Evolutionary conservation across 2,329 filamentous ascomycete genomes (phyloP).

Genomic region (Pleurostoma richardsiae): DNA sequence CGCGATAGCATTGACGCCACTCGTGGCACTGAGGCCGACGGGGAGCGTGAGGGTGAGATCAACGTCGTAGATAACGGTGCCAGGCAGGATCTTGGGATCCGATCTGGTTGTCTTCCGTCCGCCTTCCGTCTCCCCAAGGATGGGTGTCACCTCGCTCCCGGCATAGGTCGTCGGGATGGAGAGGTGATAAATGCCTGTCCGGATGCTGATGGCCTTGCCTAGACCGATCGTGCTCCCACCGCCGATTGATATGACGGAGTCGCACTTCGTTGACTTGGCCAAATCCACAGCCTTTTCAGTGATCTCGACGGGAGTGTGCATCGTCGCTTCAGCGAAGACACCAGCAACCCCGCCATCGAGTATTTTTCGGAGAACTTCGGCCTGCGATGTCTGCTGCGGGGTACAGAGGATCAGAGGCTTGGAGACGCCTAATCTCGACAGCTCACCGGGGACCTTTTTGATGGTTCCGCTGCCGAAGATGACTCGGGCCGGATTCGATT

Average conservation of each 20-base stretch:
- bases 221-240: slow-evolving; percentile 59
- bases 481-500: slow-evolving; percentile 41
- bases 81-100: slow-evolving; percentile 55
- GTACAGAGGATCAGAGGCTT: slow-evolving; percentile 48
- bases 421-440: slow-evolving; percentile 34
- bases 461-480: slow-evolving; percentile 50
- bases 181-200: slow-evolving; percentile 48
- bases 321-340: slow-evolving; percentile 35
- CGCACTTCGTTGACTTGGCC: slow-evolving; percentile 36
- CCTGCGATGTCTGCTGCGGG: slow-evolving; percentile 41
- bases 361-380: slow-evolving; percentile 33
- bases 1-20: slow-evolving; percentile 62
- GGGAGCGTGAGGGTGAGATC: slow-evolving; percentile 57
- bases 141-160: slow-evolving; percentile 60
- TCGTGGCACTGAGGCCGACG: slow-evolving; percentile 44
- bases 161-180: slow-evolving; percentile 58
- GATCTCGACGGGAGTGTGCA: slow-evolving; percentile 57
- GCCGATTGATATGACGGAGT: slow-evolving; percentile 54
- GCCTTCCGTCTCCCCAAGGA: slow-evolving; percentile 55
- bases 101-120: slow-evolving; percentile 52
- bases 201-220: slow-evolving; percentile 53
- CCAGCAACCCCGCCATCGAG: slow-evolving; percentile 19
- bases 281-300: slow-evolving; percentile 51
- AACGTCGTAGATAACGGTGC: slow-evolving; percentile 60
- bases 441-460: slow-evolving; percentile 33